Conservation (phyloP, 306 rosid genomes). For the Medicago truncatula region MtrunA17r5.0-ANR NC_053045.1:6803001-6803500, state of each 20-base stretch:
- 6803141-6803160: background rate
- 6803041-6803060: background rate
- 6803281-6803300: background rate
- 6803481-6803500: too few species aligned
- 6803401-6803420: too few species aligned
- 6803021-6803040: conserved; percentile 9
- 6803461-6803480: too few species aligned
- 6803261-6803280: background rate
- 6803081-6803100: conserved; percentile 14
- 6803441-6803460: too few species aligned
- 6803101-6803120: background rate
- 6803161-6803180: background rate
- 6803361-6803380: too few species aligned
- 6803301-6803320: background rate
- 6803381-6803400: too few species aligned
- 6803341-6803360: too few species aligned
- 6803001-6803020: background rate
- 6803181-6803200: background rate
- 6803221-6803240: too few species aligned
- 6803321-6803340: too few species aligned
- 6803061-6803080: conserved; percentile 30
- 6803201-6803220: background rate
- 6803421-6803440: too few species aligned
- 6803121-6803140: conserved; percentile 39
- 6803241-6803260: background rate